phyloP scores from a whole-genome alignment of 2,329 filamentous ascomycete species.

The Coniochaeta sp. region DNA sequence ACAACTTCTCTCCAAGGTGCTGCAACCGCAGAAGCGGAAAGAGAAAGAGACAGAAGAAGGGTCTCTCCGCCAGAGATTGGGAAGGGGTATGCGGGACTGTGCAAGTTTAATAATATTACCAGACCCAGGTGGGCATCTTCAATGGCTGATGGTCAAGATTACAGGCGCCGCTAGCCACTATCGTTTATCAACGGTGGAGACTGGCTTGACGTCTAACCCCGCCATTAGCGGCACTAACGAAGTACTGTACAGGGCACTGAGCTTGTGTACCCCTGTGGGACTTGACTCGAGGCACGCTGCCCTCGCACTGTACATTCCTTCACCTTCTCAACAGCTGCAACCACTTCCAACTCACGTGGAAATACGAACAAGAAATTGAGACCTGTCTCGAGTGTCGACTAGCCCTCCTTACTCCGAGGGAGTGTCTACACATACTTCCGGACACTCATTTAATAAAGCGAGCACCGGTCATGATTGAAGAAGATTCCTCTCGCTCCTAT shows the following conservation, averaged over 20 bases:
- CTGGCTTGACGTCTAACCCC: not conserved
- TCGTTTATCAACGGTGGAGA: not conserved
- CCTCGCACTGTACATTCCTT: too few species aligned
- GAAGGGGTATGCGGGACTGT: conserved; percentile 1
- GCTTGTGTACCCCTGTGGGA: too few species aligned
- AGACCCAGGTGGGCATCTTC: not conserved
- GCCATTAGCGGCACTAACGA: not conserved
- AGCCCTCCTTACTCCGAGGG: too few species aligned
- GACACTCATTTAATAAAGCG: too few species aligned
- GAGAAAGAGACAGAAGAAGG: not conserved
- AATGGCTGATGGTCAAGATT: not conserved
- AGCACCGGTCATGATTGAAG: too few species aligned
- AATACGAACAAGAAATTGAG: too few species aligned
- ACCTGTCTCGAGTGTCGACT: too few species aligned
- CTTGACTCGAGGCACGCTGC: not conserved
- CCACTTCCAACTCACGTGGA: too few species aligned
- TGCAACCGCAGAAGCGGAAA: conserved; percentile 1
- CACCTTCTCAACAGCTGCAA: too few species aligned
- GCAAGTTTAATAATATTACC: conserved; percentile 3
- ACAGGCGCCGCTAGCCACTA: not conserved
- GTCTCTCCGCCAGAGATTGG: conserved; percentile 2
- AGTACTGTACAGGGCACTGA: too few species aligned
- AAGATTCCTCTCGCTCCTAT: too few species aligned
- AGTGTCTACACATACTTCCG: too few species aligned
- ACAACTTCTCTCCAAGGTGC: not conserved